Percentiles rank a stretch among this genome's conserved stretches.
Conservation (phyloP, 352 stramenopile genomes). For the Pythium brachiatum region DNA sequence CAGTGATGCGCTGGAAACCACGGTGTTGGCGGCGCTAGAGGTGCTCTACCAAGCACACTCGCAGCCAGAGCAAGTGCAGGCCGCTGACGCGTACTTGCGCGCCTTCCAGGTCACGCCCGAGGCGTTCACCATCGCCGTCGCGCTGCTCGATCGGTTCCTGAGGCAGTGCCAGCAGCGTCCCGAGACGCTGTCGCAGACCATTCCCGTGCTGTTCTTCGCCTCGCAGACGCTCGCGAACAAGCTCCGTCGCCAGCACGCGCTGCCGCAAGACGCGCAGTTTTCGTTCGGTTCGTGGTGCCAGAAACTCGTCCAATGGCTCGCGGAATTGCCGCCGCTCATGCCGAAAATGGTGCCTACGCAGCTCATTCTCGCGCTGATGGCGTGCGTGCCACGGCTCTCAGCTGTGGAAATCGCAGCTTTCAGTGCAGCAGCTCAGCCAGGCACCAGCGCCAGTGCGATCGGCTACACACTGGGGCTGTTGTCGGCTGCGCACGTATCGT, state of each 20-base stretch:
- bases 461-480: slow-evolving; percentile 60
- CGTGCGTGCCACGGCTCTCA: slow-evolving; percentile 49
- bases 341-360: slow-evolving; percentile 75
- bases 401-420: slow-evolving; percentile 28
- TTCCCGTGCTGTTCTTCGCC: slow-evolving; percentile 74
- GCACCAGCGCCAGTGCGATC: slow-evolving; percentile 32
- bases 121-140: slow-evolving; percentile 66
- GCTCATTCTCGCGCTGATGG: slow-evolving; percentile 65
- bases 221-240: slow-evolving; percentile 84
- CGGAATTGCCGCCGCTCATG: slow-evolving; percentile 25
- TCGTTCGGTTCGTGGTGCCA: slow-evolving; percentile 41
- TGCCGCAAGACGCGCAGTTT: slow-evolving; percentile 27
- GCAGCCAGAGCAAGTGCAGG: slow-evolving; percentile 51
- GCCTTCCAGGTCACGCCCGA: slow-evolving; percentile 78
- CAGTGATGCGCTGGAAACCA: slow-evolving; percentile 29
- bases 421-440: slow-evolving; percentile 6
- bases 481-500: slow-evolving; percentile 31
- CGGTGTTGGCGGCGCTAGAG: slow-evolving; percentile 55
- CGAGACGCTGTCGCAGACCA: slow-evolving; percentile 15
- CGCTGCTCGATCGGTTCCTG: slow-evolving; percentile 63
- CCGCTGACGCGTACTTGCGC: slow-evolving; percentile 72
- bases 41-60: slow-evolving; percentile 62
- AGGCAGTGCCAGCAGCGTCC: slow-evolving; percentile 17
- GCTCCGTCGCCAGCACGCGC: slow-evolving; percentile 52
- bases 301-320: slow-evolving; percentile 62